These are phyloP conservation scores for Pisolithus thermaeus DNA, from an alignment of 1,284 basidiomycete genomes.

Conservation along the genomic window DNA sequence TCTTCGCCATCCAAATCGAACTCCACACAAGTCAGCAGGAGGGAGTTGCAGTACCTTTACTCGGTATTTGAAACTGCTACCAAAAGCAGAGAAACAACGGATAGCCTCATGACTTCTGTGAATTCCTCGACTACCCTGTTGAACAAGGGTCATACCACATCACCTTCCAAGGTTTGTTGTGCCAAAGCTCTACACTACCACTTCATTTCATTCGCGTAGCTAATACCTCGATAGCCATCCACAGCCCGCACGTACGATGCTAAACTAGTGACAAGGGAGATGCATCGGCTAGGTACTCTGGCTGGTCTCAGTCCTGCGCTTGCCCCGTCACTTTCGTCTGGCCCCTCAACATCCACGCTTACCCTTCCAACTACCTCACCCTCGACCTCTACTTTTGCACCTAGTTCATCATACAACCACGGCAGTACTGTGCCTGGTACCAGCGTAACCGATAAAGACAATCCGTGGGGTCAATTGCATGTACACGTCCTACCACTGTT, in stretches of 20 bases:
- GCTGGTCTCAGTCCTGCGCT: slow-evolving; percentile 38
- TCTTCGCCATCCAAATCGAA: slow-evolving; percentile 8
- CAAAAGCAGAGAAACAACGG: slow-evolving; percentile 7
- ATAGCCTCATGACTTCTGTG: slow-evolving; percentile 19
- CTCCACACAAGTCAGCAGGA: slow-evolving; percentile 3
- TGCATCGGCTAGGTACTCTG: slow-evolving; percentile 68
- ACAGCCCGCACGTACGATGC: slow-evolving; percentile 65
- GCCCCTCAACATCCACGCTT: slow-evolving; percentile 32
- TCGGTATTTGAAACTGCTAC: slow-evolving; percentile 14
- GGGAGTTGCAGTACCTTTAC: slow-evolving; percentile 9
- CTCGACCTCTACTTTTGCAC: slow-evolving; percentile 17
- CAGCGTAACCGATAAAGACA: slow-evolving; percentile 32
- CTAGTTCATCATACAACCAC: slow-evolving; percentile 17
- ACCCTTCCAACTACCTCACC: slow-evolving; percentile 23
- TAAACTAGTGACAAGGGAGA: slow-evolving; percentile 68
- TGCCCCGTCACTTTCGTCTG: slow-evolving; percentile 34
- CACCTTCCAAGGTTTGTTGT: slow-evolving; percentile 58
- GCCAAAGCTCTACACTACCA: slow-evolving; percentile 14
- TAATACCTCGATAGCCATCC: slow-evolving; percentile 33
- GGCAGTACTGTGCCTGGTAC: slow-evolving; percentile 12
- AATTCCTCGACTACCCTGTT: slow-evolving; percentile 16
- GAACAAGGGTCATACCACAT: slow-evolving; percentile 41
- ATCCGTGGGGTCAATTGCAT: slow-evolving; percentile 80
- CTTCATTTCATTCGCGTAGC: slow-evolving; percentile 1
- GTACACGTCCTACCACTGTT: slow-evolving; percentile 86